phyloP scores from a whole-genome alignment of 2,329 filamentous ascomycete species.

The Decorospora gaudefroyi region DNA sequence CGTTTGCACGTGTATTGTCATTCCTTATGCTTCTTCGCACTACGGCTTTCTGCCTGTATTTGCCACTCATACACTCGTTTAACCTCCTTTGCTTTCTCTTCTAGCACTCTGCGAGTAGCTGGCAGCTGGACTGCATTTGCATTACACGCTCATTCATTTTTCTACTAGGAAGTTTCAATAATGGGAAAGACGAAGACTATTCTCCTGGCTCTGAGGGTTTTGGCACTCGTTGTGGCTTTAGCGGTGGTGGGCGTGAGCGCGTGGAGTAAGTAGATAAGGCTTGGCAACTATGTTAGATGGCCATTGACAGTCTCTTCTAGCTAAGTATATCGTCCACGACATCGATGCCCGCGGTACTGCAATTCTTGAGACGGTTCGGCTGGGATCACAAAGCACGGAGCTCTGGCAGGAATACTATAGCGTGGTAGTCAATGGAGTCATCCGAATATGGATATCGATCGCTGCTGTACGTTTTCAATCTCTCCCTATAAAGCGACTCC shows the following conservation, averaged over 20 bases:
- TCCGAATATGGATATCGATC: conserved; percentile 34
- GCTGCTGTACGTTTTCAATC: conserved; percentile 24
- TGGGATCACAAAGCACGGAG: conserved; percentile 15
- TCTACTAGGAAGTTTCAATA: conserved; percentile 1
- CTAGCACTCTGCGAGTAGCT: conserved; percentile 36
- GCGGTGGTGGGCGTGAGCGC: conserved; percentile 30
- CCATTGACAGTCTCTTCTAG: conserved; percentile 8
- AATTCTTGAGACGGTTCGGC: conserved; percentile 19
- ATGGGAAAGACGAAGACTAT: conserved; percentile 26
- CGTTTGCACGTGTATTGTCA: conserved; percentile 7
- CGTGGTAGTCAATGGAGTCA: conserved; percentile 14
- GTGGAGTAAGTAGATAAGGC: conserved; percentile 27
- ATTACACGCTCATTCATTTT: conserved; percentile 12
- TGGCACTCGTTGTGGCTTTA: conserved; percentile 29
- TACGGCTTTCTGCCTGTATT: conserved; percentile 12
- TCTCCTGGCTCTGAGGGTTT: conserved; percentile 25
- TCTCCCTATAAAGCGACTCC: not conserved
- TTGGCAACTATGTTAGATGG: not conserved
- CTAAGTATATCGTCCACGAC: conserved; percentile 29
- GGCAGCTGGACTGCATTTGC: conserved; percentile 32
- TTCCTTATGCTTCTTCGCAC: conserved; percentile 6
- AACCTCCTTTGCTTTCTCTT: conserved; percentile 15
- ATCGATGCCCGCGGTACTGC: conserved; percentile 24
- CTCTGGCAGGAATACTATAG: conserved; percentile 30
- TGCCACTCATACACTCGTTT: conserved; percentile 13